A percentile compares a stretch with the other conserved stretches of the same genome.
phyloP scores from a whole-genome alignment of 441 rosid genomes.

The Aleurites moluccanus region DNA sequence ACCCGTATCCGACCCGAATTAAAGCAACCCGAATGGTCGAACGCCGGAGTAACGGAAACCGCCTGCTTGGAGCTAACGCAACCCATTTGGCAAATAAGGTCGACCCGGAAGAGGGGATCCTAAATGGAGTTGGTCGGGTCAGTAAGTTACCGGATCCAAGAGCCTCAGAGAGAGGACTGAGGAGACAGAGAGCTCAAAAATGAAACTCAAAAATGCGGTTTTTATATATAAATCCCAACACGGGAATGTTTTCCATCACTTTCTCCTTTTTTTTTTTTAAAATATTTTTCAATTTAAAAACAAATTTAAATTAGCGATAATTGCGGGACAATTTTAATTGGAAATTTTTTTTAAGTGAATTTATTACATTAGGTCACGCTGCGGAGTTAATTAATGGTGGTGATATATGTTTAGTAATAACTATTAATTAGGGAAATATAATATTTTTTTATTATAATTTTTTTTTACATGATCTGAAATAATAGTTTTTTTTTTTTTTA shows the following conservation, averaged over 20 bases:
- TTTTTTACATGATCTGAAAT: no score
- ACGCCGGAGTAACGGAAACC: conserved; percentile 79
- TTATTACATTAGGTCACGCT: no score
- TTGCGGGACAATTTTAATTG: conserved; percentile 12
- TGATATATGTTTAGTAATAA: no score
- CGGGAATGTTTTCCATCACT: conserved; percentile 10
- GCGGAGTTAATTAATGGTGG: no score
- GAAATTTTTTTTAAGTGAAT: no score
- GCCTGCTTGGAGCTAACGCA: conserved; percentile 94
- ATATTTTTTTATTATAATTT: no score
- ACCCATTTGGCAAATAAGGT: conserved; percentile 47
- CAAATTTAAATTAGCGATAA: not conserved
- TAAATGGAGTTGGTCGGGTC: no score
- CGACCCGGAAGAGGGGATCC: not conserved
- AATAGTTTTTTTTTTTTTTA: no score
- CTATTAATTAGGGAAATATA: no score
- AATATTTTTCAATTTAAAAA: no score
- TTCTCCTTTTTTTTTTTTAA: not conserved
- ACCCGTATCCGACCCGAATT: conserved; percentile 41
- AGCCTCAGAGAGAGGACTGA: no score
- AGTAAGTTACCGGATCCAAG: not conserved
- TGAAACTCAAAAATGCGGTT: not conserved
- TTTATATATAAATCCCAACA: not conserved
- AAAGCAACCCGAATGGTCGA: conserved; percentile 63
- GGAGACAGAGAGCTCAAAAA: not conserved